Evolutionary conservation across 441 rosid species (phyloP).

Genomic region (Croton setiger): DNA sequence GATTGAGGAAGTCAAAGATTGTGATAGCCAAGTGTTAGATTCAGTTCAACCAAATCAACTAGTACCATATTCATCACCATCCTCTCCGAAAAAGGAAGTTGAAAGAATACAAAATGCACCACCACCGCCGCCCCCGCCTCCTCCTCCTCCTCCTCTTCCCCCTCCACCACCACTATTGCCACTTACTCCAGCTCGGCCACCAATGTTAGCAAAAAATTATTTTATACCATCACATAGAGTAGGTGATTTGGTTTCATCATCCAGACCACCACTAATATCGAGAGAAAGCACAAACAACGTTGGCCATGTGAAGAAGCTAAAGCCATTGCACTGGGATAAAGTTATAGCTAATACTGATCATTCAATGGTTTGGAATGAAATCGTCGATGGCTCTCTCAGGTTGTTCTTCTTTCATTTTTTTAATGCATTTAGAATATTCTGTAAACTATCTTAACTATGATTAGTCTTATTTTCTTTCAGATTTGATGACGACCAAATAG

Average conservation of each 20-base stretch:
- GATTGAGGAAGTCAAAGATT: constrained; percentile 10
- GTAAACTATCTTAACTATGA: not conserved
- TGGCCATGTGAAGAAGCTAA: constrained; percentile 42
- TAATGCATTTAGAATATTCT: not conserved
- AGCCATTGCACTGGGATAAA: constrained; percentile 74
- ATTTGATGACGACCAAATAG: constrained; percentile 52
- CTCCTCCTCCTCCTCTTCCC: not conserved
- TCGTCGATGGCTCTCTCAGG: constrained; percentile 54
- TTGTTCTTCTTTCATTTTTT: constrained; percentile 11
- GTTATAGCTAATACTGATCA: constrained; percentile 45
- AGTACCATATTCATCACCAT: constrained; percentile 5
- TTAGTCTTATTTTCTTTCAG: constrained; percentile 27
- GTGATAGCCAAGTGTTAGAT: constrained; percentile 5
- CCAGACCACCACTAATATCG: constrained; percentile 37
- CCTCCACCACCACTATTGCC: too few relatives aligned
- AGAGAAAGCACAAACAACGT: constrained; percentile 24
- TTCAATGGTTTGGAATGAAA: constrained; percentile 70
- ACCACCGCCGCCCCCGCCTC: constrained; percentile 6
- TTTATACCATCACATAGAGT: constrained; percentile 23
- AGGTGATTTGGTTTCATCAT: constrained; percentile 23
- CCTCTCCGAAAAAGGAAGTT: constrained; percentile 13
- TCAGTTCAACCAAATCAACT: constrained; percentile 12
- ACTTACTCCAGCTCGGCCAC: too few relatives aligned
- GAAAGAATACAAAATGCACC: too few relatives aligned
- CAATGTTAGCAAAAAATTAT: constrained; percentile 11